Evolutionary conservation across 768 basidiomycete genomes (phyloP).

Genomic region (Termitomyces heimii): DNA sequence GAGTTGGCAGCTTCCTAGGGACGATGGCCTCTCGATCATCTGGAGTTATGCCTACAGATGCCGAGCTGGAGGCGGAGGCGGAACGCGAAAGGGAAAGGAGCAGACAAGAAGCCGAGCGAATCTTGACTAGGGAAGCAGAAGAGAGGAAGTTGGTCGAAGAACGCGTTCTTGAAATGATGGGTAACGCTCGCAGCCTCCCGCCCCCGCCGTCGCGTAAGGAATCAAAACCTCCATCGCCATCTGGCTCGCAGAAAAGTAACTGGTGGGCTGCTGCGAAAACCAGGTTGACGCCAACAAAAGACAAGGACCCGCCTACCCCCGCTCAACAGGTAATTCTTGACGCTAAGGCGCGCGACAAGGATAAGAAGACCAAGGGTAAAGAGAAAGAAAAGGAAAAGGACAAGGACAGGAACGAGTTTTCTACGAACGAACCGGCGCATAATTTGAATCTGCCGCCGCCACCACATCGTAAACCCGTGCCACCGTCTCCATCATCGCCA

Average conservation of each 20-base stretch:
- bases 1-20: conserved; percentile 63
- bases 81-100: conserved; percentile 71
- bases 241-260: conserved; percentile 46
- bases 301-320: conserved; percentile 68
- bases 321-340: conserved; percentile 81
- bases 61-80: conserved; percentile 78
- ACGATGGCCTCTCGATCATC: conserved; percentile 39
- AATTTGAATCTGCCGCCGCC: conserved; percentile 43
- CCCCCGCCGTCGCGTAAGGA: conserved; percentile 62
- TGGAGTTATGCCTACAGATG: conserved; percentile 51
- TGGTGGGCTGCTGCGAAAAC: conserved; percentile 81
- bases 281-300: conserved; percentile 73
- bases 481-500: conserved; percentile 56
- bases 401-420: conserved; percentile 54
- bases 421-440: conserved; percentile 48
- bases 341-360: conserved; percentile 61
- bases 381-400: conserved; percentile 56
- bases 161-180: conserved; percentile 71
- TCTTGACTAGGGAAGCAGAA: conserved; percentile 65
- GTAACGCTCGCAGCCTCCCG: conserved; percentile 38
- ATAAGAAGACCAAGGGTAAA: conserved; percentile 41
- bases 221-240: conserved; percentile 56
- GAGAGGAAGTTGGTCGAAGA: conserved; percentile 68
- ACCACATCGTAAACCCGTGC: conserved; percentile 39
- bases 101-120: conserved; percentile 72